phyloP scores from a whole-genome alignment of 805 yeast species.

The Cyberlindnera japonica region DNA sequence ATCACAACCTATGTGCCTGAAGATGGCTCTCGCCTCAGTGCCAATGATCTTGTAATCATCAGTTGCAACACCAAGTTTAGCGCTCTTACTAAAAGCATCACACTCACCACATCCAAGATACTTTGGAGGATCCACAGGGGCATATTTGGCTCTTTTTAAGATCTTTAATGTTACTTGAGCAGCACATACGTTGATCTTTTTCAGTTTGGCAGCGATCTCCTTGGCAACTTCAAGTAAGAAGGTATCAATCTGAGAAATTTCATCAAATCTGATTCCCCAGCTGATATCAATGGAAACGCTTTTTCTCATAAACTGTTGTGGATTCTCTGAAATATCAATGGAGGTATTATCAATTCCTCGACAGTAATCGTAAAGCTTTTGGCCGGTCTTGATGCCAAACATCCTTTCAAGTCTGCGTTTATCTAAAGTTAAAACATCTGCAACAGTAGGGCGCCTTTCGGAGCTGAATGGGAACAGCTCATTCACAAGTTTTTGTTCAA shows the following conservation, averaged over 20 bases:
- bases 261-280: constrained; percentile 81
- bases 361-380: constrained; percentile 53
- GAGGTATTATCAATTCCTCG: constrained; percentile 66
- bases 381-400: constrained; percentile 72
- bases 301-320: constrained; percentile 56
- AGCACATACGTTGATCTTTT: constrained; percentile 45
- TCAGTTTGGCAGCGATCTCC: constrained; percentile 57
- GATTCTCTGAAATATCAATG: constrained; percentile 48
- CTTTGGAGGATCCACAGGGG: constrained; percentile 75
- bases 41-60: constrained; percentile 57
- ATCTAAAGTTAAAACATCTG: constrained; percentile 36
- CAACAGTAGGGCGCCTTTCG: constrained; percentile 29
- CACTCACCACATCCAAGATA: constrained; percentile 83
- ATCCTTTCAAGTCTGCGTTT: constrained; percentile 36
- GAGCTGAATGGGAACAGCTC: constrained; percentile 26
- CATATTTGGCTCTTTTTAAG: constrained; percentile 58
- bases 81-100: constrained; percentile 55
- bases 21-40: constrained; percentile 53
- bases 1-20: constrained; percentile 53
- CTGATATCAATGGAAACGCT: constrained; percentile 85
- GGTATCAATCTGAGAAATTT: constrained; percentile 53
- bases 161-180: constrained; percentile 61
- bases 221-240: constrained; percentile 56
- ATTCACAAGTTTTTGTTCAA: constrained; percentile 42
- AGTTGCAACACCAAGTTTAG: constrained; percentile 59